Conservation (phyloP, 108 stramenopile genomes). For the Stephanodiscus minutulus region DNA sequence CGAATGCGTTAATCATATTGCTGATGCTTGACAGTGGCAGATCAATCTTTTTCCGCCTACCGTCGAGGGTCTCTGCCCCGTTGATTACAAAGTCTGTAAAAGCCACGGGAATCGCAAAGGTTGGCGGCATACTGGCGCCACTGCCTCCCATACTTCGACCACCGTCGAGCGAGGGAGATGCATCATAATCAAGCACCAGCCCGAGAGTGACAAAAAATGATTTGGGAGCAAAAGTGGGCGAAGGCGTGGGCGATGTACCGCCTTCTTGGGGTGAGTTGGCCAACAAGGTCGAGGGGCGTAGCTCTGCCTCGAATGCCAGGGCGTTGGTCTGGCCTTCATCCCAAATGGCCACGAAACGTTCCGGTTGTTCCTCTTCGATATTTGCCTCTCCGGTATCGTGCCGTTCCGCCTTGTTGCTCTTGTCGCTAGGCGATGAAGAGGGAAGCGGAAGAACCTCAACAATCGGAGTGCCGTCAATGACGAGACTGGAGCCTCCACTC, state of each 20-base stretch:
- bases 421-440: neutral
- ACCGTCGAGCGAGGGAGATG: neutral
- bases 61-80: slow-evolving; percentile 37
- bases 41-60: slow-evolving; percentile 26
- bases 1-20: slow-evolving; percentile 23
- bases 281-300: slow-evolving; percentile 8
- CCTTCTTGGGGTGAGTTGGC: neutral
- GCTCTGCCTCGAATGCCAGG: slow-evolving; percentile 43
- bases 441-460: neutral
- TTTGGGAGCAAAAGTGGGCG: slow-evolving; percentile 28
- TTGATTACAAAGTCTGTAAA: slow-evolving; percentile 33
- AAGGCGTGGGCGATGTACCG: neutral
- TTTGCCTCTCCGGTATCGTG: neutral
- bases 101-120: slow-evolving; percentile 34
- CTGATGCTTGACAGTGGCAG: slow-evolving; percentile 28
- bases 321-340: slow-evolving; percentile 22
- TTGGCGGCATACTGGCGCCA: slow-evolving; percentile 1
- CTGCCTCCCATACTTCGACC: neutral
- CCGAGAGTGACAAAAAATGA: slow-evolving; percentile 36
- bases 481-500: neutral
- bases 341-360: slow-evolving; percentile 40
- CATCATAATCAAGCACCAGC: slow-evolving; percentile 21
- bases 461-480: neutral
- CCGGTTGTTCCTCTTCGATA: neutral
- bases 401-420: neutral